A percentile compares a stretch with the other conserved stretches of the same genome.
These are phyloP conservation scores for Aurifilum marmelostoma DNA, from an alignment of 2,329 filamentous ascomycete genomes.

Conservation along the genomic window DNA sequence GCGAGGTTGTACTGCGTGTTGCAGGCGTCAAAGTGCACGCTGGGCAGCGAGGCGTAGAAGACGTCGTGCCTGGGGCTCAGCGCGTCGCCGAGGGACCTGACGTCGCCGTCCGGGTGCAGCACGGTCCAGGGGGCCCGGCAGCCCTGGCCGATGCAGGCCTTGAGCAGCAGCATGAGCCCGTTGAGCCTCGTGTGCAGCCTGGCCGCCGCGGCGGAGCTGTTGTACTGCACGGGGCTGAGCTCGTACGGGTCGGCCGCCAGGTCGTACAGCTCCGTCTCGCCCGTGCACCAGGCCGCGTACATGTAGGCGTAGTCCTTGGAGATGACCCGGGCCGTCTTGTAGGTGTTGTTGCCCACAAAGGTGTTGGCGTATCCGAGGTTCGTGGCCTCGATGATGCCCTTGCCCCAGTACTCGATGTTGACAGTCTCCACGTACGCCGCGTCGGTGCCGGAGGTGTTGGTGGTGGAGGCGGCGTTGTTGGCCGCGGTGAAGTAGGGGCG, in stretches of 20 bases:
- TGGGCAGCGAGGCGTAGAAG: slow-evolving; percentile 48
- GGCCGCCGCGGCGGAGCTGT: slow-evolving; percentile 40
- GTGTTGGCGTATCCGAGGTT: slow-evolving; percentile 34
- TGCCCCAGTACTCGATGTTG: slow-evolving; percentile 61
- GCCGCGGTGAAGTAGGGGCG: slow-evolving; percentile 59
- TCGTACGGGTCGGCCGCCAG: slow-evolving; percentile 59
- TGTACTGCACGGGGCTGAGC: slow-evolving; percentile 47
- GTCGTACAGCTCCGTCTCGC: slow-evolving; percentile 69
- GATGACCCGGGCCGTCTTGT: slow-evolving; percentile 62
- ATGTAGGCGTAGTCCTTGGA: slow-evolving; percentile 60
- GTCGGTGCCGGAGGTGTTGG: slow-evolving; percentile 33
- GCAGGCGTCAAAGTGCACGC: slow-evolving; percentile 26
- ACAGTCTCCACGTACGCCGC: slow-evolving; percentile 54
- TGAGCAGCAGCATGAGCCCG: slow-evolving; percentile 61
- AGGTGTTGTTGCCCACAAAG: slow-evolving; percentile 53
- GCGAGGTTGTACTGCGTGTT: slow-evolving; percentile 21
- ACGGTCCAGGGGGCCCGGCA: slow-evolving; percentile 62
- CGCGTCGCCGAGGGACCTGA: slow-evolving; percentile 55
- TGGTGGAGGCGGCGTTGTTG: slow-evolving; percentile 54
- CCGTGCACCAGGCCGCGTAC: slow-evolving; percentile 71
- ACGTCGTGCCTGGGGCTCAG: slow-evolving; percentile 50
- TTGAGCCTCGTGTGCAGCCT: slow-evolving; percentile 56
- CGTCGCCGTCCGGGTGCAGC: slow-evolving; percentile 57
- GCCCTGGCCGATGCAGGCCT: slow-evolving; percentile 58
- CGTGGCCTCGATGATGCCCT: slow-evolving; percentile 45